Evolutionary conservation across 768 basidiomycete species (phyloP), one percentile per base, ranked within the genome.

Genomic region (Lactarius quietus): DNA sequence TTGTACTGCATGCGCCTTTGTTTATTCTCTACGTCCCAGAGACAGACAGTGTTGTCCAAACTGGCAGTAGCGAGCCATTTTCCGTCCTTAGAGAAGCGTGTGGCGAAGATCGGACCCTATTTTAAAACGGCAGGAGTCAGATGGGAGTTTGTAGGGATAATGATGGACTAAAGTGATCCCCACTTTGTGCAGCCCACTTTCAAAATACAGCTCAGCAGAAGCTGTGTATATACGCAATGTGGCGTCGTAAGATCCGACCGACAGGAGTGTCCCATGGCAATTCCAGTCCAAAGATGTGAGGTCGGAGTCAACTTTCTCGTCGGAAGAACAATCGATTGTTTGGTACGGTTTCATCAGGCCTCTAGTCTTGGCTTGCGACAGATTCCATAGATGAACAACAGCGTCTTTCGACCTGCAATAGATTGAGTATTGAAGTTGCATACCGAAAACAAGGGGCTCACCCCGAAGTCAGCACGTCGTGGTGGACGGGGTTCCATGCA

Each of bases 221-320:
- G 78, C 74, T n/a, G 82, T 85, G 71, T 80, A 88, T 51, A 94
- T 79, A 38, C 92, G 85, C 48, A 94, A 81, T 20, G 85, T 75
- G 12, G 84, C 82, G 69, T 93, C 92, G 67, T 88, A 90, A 23
- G 88, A 92, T 14, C 89, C 92, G 63, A 92, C 82, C 7, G 90
- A 90, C 38, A 94, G 78, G 17, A 91, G 76, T 33, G 82, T 82
- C 20, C 92, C 92, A 61, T 90, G 87, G 5, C 77, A 73, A 69
- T 84, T 91, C 92, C 92, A 94, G 71, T 89, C 84, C 54, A 94
- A 71, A 45, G 86, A 86, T 18, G 91, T 93, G 63, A 92, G 75
- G 73, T 94, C 92, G 12, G 77, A 77, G 57, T 84, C 83, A 29
- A 79, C 76, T 29, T 78, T 72, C 66, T 78, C 76, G 45, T 78